Conservation (phyloP, 2,329 filamentous ascomycete species). For the Monilinia laxa region DNA sequence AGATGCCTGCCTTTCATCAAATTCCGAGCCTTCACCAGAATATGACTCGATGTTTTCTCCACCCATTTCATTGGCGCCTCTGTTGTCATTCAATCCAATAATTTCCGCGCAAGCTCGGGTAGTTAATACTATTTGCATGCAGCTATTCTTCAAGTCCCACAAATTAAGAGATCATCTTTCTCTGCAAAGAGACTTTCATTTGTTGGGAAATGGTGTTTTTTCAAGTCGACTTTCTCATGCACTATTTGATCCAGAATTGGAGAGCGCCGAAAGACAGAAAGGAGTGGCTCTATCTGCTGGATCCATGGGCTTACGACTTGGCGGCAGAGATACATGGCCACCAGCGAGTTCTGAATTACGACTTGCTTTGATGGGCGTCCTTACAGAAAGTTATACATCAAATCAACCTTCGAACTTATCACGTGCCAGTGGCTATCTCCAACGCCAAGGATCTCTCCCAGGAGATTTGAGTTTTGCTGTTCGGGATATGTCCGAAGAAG, state of each 20-base stretch:
- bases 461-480: slow-evolving; percentile 80
- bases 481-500: slow-evolving; percentile 72
- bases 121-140: slow-evolving; percentile 74
- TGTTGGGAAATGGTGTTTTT: slow-evolving; percentile 84
- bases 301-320: slow-evolving; percentile 78
- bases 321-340: slow-evolving; percentile 82
- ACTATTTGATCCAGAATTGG: slow-evolving; percentile 80
- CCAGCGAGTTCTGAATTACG: slow-evolving; percentile 92
- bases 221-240: slow-evolving; percentile 76
- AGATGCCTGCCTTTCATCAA: slow-evolving; percentile 30
- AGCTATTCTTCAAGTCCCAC: slow-evolving; percentile 73
- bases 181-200: slow-evolving; percentile 75
- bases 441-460: slow-evolving; percentile 50
- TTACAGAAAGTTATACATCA: slow-evolving; percentile 68
- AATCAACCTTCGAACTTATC: slow-evolving; percentile 31
- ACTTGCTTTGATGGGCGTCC: slow-evolving; percentile 80
- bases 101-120: slow-evolving; percentile 72
- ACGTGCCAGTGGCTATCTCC: slow-evolving; percentile 39
- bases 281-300: slow-evolving; percentile 69
- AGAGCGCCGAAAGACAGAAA: slow-evolving; percentile 70
- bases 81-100: slow-evolving; percentile 74
- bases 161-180: slow-evolving; percentile 69
- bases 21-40: slow-evolving; percentile 5
- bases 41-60: slow-evolving; percentile 36
- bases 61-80: slow-evolving; percentile 52